Conservation (phyloP, 1,284 basidiomycete species). For the Ustilago hordei region DNA sequence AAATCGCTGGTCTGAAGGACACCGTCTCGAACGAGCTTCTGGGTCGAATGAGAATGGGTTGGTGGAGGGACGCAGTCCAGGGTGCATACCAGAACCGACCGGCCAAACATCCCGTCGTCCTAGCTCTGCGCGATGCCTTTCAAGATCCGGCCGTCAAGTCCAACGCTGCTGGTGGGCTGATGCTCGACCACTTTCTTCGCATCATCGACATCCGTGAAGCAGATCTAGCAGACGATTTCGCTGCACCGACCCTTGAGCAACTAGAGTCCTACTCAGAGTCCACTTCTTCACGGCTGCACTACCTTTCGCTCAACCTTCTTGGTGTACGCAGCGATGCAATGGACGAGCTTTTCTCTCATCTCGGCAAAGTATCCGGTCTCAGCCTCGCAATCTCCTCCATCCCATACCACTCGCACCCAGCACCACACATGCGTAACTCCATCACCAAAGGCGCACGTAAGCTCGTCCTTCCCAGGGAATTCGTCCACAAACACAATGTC, state of each 20-base stretch:
- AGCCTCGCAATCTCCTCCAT: slow-evolving; percentile 53
- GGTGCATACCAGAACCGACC: slow-evolving; percentile 61
- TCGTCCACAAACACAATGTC: slow-evolving; percentile 82
- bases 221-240: slow-evolving; percentile 57
- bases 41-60: slow-evolving; percentile 65
- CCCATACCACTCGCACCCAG: slow-evolving; percentile 63
- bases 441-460: slow-evolving; percentile 72
- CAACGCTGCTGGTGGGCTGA: slow-evolving; percentile 53
- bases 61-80: slow-evolving; percentile 67
- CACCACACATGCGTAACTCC: slow-evolving; percentile 53
- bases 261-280: slow-evolving; percentile 64
- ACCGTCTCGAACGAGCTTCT: slow-evolving; percentile 65
- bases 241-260: slow-evolving; percentile 57
- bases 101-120: slow-evolving; percentile 62
- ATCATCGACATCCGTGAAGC: slow-evolving; percentile 66
- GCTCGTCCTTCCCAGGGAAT: slow-evolving; percentile 85
- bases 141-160: slow-evolving; percentile 56
- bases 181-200: slow-evolving; percentile 66
- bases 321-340: slow-evolving; percentile 42
- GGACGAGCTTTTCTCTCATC: slow-evolving; percentile 67
- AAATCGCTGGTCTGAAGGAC: slow-evolving; percentile 63
- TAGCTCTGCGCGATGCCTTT: slow-evolving; percentile 62
- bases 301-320: slow-evolving; percentile 62
- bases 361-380: slow-evolving; percentile 67
- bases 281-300: slow-evolving; percentile 61